Conservation (phyloP, 2,329 filamentous ascomycete genomes). For the Colletotrichum tamarilloi region DNA sequence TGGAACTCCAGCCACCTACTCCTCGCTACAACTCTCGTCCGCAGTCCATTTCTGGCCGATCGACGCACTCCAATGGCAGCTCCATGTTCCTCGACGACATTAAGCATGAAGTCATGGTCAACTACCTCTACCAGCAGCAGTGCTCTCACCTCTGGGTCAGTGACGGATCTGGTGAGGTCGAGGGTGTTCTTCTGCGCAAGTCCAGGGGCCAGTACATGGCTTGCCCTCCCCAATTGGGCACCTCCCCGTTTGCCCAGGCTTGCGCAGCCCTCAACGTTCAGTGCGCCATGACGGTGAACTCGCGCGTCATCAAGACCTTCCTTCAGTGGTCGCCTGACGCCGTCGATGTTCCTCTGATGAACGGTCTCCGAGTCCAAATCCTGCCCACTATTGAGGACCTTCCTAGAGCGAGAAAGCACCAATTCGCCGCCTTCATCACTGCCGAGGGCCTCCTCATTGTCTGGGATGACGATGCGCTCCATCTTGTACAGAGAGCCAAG, state of each 20-base stretch:
- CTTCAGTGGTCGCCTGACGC: conserved; percentile 78
- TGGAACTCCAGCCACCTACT: conserved; percentile 61
- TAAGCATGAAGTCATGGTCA: conserved; percentile 86
- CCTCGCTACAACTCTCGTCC: conserved; percentile 62
- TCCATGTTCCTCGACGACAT: conserved; percentile 75
- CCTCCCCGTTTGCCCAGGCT: conserved; percentile 72
- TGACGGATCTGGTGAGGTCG: conserved; percentile 73
- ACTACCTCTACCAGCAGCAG: conserved; percentile 84
- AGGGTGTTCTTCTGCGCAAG: conserved; percentile 80
- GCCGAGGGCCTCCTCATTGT: conserved; percentile 78
- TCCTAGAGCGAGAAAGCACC: conserved; percentile 77
- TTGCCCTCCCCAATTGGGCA: conserved; percentile 73
- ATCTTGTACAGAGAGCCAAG: conserved; percentile 76
- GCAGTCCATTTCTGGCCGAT: conserved; percentile 62
- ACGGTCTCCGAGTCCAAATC: conserved; percentile 82
- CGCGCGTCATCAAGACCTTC: conserved; percentile 82
- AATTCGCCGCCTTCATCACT: conserved; percentile 83
- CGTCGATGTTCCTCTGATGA: conserved; percentile 79
- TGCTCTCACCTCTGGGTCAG: conserved; percentile 80
- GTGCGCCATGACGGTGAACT: conserved; percentile 86
- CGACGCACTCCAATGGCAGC: conserved; percentile 58
- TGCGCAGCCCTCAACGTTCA: conserved; percentile 79
- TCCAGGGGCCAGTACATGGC: conserved; percentile 76
- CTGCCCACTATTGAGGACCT: conserved; percentile 78
- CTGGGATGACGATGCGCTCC: conserved; percentile 84